Conservation (phyloP, 2,329 filamentous ascomycete genomes). For the Tolypocladium inflatum region DNA sequence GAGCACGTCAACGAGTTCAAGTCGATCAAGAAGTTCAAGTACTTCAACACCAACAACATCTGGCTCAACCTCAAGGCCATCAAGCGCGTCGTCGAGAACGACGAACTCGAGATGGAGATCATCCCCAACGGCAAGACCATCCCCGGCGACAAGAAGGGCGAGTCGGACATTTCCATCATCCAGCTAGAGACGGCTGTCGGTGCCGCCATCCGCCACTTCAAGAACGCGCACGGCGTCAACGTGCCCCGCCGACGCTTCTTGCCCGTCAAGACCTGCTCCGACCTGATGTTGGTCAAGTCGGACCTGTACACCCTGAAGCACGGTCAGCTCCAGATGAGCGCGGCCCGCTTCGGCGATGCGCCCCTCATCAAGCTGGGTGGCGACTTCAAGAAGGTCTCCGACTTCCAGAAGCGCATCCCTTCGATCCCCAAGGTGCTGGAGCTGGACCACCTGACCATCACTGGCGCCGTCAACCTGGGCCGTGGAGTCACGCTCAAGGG, state of each 20-base stretch:
- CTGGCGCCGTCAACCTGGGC: conserved; percentile 91
- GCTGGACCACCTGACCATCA: conserved; percentile 93
- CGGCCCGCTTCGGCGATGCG: conserved; percentile 89
- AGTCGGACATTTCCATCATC: conserved; percentile 93
- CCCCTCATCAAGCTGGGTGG: conserved; percentile 97
- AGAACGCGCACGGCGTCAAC: conserved; percentile 97
- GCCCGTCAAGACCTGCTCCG: conserved; percentile 99
- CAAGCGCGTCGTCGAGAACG: conserved; percentile 97
- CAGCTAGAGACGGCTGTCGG: conserved; percentile 98
- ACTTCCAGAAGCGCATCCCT: conserved; percentile 81
- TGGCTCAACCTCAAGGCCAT: conserved; percentile 97
- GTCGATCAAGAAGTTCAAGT: conserved; percentile 99
- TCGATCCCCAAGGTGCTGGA: conserved; percentile 87
- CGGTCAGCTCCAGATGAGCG: conserved; percentile 94
- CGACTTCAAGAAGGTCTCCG: conserved; percentile 99
- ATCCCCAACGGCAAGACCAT: conserved; percentile 99
- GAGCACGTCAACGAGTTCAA: conserved; percentile 99
- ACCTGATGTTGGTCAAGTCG: conserved; percentile 99
- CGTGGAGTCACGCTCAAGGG: conserved; percentile 94
- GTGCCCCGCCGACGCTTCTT: conserved; percentile 96
- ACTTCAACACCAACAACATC: conserved; percentile 99
- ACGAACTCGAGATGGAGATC: conserved; percentile 98
- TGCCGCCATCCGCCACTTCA: conserved; percentile 97
- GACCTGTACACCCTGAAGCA: conserved; percentile 98
- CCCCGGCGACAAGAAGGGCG: conserved; percentile 98